Evolutionary conservation across 1,284 basidiomycete species (phyloP).

Genomic region (Ustilago esculenta): DNA sequence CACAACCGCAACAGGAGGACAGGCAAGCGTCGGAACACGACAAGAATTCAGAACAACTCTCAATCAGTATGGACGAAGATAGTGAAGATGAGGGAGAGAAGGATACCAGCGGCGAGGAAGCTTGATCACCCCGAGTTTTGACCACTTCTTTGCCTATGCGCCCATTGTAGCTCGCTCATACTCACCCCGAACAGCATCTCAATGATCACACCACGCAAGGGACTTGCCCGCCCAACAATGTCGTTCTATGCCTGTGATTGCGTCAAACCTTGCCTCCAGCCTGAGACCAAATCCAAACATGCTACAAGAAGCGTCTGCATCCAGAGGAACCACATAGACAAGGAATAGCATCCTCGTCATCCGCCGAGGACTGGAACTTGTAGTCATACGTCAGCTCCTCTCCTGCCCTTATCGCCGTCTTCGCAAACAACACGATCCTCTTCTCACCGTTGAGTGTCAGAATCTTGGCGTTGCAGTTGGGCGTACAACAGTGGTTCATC

Average conservation of each 20-base stretch:
- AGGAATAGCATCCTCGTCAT: conserved; percentile 67
- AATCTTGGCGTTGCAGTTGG: conserved; percentile 97
- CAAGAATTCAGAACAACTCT: conserved; percentile 7
- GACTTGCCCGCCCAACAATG: conserved; percentile 11
- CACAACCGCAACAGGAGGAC: neutral
- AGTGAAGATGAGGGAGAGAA: neutral
- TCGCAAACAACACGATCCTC: conserved; percentile 97
- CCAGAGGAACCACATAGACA: conserved; percentile 69
- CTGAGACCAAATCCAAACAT: too few species aligned
- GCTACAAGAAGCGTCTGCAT: conserved; percentile 62
- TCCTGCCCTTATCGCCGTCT: conserved; percentile 86
- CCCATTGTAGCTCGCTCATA: too few species aligned
- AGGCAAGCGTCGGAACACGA: neutral
- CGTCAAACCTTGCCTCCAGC: too few species aligned
- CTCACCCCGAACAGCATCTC: neutral
- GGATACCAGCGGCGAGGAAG: neutral
- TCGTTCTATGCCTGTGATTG: too few species aligned
- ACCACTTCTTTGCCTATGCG: too few species aligned
- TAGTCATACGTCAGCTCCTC: conserved; percentile 67
- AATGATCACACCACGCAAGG: neutral
- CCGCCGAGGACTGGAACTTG: conserved; percentile 65
- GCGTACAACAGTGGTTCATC: conserved; percentile 86
- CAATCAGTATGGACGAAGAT: conserved; percentile 15
- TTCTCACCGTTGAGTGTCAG: conserved; percentile 98
- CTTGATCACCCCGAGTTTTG: neutral